Percentiles rank a stretch among this genome's conserved stretches.
phyloP scores from a whole-genome alignment of 2,329 filamentous ascomycete genomes.

The Pseudogymnoascus pannorum region DNA sequence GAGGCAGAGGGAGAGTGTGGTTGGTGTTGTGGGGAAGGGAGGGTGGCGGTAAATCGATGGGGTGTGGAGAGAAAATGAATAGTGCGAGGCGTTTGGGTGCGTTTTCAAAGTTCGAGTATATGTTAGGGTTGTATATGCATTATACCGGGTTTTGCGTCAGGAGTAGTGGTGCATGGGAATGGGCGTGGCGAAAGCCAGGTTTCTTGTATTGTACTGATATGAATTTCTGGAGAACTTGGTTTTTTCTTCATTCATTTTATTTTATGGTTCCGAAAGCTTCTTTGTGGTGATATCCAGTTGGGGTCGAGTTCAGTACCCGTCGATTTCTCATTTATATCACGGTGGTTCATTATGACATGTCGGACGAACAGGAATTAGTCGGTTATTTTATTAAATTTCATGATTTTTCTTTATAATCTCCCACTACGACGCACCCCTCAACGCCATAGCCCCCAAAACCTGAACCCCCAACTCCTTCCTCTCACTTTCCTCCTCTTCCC shows the following conservation, averaged over 20 bases:
- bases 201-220: conserved; percentile 7
- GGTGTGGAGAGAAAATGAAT: background rate
- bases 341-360: background rate
- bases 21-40: conserved; percentile 23
- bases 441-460: conserved; percentile 69
- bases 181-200: background rate
- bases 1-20: conserved; percentile 23
- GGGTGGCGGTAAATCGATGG: conserved; percentile 22
- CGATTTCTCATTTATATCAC: background rate
- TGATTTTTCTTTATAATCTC: background rate
- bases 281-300: background rate
- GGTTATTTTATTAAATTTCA: background rate
- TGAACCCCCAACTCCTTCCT: conserved; percentile 57
- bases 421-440: conserved; percentile 47
- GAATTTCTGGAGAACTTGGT: background rate
- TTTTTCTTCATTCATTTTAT: background rate
- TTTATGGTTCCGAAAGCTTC: background rate
- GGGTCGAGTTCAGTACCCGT: background rate
- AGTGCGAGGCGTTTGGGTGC: background rate
- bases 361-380: background rate
- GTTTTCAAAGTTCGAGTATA: background rate
- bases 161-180: background rate
- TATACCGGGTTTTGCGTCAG: background rate
- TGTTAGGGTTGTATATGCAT: conserved; percentile 7
- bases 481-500: conserved; percentile 34